Evolutionary conservation across 73 alveolate genomes (phyloP).

Genomic region (Loxodes magnus): DNA sequence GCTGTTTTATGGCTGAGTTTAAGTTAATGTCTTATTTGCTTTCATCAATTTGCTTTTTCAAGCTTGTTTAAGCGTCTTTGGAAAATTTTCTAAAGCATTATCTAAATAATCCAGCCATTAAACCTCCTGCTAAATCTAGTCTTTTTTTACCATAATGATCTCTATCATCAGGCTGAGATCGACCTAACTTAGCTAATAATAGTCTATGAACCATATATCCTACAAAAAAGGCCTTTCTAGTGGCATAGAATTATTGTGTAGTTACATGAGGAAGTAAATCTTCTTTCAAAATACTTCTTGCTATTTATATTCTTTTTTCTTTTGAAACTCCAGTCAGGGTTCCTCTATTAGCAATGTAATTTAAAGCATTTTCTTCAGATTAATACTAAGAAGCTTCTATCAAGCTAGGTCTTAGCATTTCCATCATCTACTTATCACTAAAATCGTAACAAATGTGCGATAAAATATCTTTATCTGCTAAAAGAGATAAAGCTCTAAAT

Average conservation of each 20-base stretch:
- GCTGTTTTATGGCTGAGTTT: conserved; percentile 35
- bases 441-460: conserved; percentile 79
- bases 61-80: conserved; percentile 56
- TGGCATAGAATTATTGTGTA: conserved; percentile 36
- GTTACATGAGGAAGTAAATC: conserved; percentile 97
- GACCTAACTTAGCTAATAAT: conserved; percentile 90
- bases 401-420: conserved; percentile 30
- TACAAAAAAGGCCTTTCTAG: conserved; percentile 93
- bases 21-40: conserved; percentile 29
- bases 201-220: conserved; percentile 96
- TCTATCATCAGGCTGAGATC: conserved; percentile 96
- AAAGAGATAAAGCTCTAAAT: conserved; percentile 84
- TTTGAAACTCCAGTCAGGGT: conserved; percentile 45
- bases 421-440: conserved; percentile 40
- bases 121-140: conserved; percentile 96
- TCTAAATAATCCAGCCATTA: conserved; percentile 83
- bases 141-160: conserved; percentile 99
- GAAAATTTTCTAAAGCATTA: conserved; percentile 71
- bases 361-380: conserved; percentile 75
- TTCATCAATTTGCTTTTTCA: conserved; percentile 56
- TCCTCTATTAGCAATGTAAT: conserved; percentile 89
- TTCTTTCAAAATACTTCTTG: conserved; percentile 66
- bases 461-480: conserved; percentile 81
- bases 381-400: conserved; percentile 40
- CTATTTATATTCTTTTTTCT: conserved; percentile 41